Conservation (phyloP, 225 moss, liverwort and hornwort species). For the Ulota crispa region DNA sequence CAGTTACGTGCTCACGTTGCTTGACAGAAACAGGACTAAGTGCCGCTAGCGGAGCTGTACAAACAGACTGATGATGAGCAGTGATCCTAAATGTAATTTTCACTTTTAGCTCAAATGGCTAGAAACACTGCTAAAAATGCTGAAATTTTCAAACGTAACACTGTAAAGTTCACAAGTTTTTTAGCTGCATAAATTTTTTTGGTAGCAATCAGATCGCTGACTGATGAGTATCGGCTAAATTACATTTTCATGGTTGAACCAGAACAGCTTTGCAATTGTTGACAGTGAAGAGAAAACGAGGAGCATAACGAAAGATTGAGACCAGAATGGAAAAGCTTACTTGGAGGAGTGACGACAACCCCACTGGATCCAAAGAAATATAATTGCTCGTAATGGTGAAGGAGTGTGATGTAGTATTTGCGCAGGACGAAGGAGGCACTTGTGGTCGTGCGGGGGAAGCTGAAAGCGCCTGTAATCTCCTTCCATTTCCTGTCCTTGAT, state of each 20-base stretch:
- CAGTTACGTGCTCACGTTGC: conserved; percentile 14
- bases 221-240: background rate
- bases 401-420: conserved; percentile 66
- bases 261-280: background rate
- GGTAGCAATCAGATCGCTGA: too few species aligned
- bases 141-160: too few species aligned
- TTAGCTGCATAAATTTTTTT: too few species aligned
- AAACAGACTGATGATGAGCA: background rate
- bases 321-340: conserved; percentile 28
- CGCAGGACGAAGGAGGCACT: conserved; percentile 90
- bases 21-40: conserved; percentile 23
- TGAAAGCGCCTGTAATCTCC: conserved; percentile 76
- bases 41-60: conserved; percentile 36
- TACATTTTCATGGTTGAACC: background rate
- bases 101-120: too few species aligned
- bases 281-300: background rate
- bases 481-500: conserved; percentile 94
- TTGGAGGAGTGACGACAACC: conserved; percentile 51
- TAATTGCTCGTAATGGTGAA: conserved; percentile 83
- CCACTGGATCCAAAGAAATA: conserved; percentile 64
- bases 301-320: background rate
- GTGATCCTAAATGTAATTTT: too few species aligned
- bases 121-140: too few species aligned
- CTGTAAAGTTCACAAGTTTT: too few species aligned
- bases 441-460: conserved; percentile 83